Conservation (phyloP, 2,329 filamentous ascomycete species). For the Aspergillus sclerotialis region DNA sequence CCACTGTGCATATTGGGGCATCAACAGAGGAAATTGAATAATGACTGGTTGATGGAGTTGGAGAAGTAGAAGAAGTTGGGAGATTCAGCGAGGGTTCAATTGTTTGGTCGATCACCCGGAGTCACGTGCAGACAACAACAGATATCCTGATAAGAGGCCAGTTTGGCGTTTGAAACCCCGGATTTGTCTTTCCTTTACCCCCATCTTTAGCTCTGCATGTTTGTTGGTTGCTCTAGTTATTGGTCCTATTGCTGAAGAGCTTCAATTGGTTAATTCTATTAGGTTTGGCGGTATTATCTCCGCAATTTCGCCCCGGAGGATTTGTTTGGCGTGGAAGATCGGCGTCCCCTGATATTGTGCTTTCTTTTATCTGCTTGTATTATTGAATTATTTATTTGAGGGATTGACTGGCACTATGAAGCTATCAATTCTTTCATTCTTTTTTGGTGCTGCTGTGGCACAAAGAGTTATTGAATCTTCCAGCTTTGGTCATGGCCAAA, state of each 20-base stretch:
- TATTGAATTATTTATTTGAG: constrained; percentile 2
- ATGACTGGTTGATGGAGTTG: constrained; percentile 1
- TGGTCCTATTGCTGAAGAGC: too few relatives aligned
- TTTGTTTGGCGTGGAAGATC: neutral
- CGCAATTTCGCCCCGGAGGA: too few relatives aligned
- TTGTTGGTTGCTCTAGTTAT: too few relatives aligned
- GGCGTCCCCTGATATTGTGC: neutral
- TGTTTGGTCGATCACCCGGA: constrained; percentile 4
- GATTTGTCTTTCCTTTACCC: too few relatives aligned
- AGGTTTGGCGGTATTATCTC: too few relatives aligned
- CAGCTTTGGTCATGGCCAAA: constrained; percentile 67
- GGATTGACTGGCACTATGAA: constrained; percentile 25
- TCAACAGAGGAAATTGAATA: constrained; percentile 3
- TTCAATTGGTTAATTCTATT: too few relatives aligned
- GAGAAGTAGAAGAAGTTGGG: neutral
- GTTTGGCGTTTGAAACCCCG: too few relatives aligned
- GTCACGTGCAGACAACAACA: constrained; percentile 3
- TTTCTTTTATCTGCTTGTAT: constrained; percentile 3
- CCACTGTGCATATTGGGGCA: constrained; percentile 16
- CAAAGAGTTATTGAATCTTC: constrained; percentile 64
- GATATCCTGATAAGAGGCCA: constrained; percentile 2
- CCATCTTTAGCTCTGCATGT: too few relatives aligned
- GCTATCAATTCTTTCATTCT: constrained; percentile 33
- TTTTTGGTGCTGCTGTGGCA: constrained; percentile 49
- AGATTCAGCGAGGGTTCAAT: constrained; percentile 4